Percentiles rank a stretch among this genome's conserved stretches.
Evolutionary conservation across 345 rosid genomes (phyloP).

Genomic region (Triadica sebifera): DNA sequence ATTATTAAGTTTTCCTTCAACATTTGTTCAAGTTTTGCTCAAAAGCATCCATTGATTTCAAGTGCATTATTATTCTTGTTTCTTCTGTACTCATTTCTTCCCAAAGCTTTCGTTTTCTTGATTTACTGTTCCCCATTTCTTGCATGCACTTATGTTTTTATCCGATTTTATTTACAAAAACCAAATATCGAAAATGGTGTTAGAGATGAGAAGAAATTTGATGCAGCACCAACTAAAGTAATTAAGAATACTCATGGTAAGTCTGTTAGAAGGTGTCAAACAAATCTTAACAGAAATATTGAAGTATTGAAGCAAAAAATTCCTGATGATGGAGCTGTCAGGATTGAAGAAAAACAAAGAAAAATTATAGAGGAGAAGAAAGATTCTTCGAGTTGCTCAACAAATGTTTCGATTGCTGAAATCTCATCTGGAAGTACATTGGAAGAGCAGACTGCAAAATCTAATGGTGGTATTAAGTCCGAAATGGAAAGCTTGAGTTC

Average conservation of each 20-base stretch:
- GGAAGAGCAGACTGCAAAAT: constrained; percentile 17
- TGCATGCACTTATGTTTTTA: constrained; percentile 30
- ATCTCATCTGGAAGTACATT: too few relatives aligned
- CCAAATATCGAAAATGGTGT: neutral
- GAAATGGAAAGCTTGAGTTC: constrained; percentile 42
- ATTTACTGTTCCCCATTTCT: constrained; percentile 51
- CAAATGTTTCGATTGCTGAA: constrained; percentile 1
- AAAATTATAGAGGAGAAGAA: constrained; percentile 11
- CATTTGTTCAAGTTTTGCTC: constrained; percentile 28
- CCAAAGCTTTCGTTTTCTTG: constrained; percentile 51
- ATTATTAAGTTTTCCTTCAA: constrained; percentile 37
- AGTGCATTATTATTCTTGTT: constrained; percentile 30
- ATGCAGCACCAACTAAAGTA: constrained; percentile 1
- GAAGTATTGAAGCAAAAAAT: constrained; percentile 17
- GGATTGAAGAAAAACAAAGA: constrained; percentile 27
- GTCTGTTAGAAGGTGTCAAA: constrained; percentile 35
- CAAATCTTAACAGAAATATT: constrained; percentile 44
- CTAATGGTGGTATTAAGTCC: constrained; percentile 22
- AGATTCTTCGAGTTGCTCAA: constrained; percentile 9
- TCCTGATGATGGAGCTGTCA: constrained; percentile 12
- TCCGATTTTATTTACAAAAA: constrained; percentile 25
- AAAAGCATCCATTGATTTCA: constrained; percentile 49
- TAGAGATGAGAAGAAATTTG: constrained; percentile 17
- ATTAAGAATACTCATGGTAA: constrained; percentile 12
- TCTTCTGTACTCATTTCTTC: constrained; percentile 49